Percentiles rank a stretch among this genome's conserved stretches.
Evolutionary conservation across 257 asterid genomes (phyloP).

Genomic region (Capsicum chinense): DNA sequence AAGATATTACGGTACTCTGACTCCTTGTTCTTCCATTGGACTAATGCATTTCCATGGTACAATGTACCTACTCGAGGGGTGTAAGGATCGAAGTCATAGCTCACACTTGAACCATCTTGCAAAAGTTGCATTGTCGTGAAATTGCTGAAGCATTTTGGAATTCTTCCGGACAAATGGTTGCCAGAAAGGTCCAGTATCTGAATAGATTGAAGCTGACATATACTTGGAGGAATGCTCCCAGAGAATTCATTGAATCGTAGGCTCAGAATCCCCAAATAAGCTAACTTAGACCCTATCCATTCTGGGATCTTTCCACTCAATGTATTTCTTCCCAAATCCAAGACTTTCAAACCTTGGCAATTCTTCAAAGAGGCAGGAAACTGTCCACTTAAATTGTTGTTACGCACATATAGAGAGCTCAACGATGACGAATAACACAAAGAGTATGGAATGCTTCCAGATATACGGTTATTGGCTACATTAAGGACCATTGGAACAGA

Average conservation of each 20-base stretch:
- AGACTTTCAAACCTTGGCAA: slow-evolving; percentile 25
- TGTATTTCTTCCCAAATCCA: slow-evolving; percentile 48
- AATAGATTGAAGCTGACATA: slow-evolving; percentile 41
- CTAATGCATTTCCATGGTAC: slow-evolving; percentile 23
- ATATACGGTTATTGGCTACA: slow-evolving; percentile 20
- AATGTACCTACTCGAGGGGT: background rate
- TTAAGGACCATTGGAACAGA: background rate
- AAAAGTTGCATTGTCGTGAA: slow-evolving; percentile 15
- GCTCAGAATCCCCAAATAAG: slow-evolving; percentile 27
- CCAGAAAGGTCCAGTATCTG: slow-evolving; percentile 50
- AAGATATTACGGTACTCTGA: background rate
- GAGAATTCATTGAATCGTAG: slow-evolving; percentile 35
- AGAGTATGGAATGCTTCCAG: slow-evolving; percentile 24
- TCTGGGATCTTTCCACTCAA: slow-evolving; percentile 37
- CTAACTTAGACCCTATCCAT: slow-evolving; percentile 36
- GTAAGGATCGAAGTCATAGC: background rate
- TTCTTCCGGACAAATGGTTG: slow-evolving; percentile 40
- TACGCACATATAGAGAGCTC: slow-evolving; percentile 30
- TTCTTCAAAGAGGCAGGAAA: slow-evolving; percentile 42
- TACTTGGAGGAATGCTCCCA: slow-evolving; percentile 42
- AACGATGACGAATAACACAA: background rate
- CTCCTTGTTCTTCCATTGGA: slow-evolving; percentile 33
- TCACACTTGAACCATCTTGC: slow-evolving; percentile 16
- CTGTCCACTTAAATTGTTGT: slow-evolving; percentile 41
- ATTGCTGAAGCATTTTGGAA: slow-evolving; percentile 46